A percentile compares a stretch with the other conserved stretches of the same genome.
These are phyloP conservation scores for Wallemia hederae DNA, from an alignment of 1,284 basidiomycete species.

Conservation along the genomic window DNA sequence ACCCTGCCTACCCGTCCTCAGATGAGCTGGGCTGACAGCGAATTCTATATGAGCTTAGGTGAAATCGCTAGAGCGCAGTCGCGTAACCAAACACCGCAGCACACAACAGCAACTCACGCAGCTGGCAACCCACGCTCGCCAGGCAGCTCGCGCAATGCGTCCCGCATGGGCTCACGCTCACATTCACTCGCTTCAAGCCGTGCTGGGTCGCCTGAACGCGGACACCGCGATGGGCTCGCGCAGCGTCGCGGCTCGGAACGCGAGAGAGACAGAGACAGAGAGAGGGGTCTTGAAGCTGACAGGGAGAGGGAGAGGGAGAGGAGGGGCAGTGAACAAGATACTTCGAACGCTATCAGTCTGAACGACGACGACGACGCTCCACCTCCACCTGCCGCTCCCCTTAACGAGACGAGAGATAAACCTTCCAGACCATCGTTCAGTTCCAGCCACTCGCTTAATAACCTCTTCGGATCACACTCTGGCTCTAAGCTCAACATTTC, in stretches of 20 bases:
- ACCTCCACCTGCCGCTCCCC: not conserved
- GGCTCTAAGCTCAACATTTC: not conserved
- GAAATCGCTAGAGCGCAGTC: slow-evolving; percentile 3
- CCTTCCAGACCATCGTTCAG: not conserved
- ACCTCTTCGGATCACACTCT: not conserved
- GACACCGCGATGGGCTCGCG: not conserved
- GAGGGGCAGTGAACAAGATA: not conserved
- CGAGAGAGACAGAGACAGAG: too few species aligned
- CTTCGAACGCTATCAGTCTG: not conserved
- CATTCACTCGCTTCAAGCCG: not conserved
- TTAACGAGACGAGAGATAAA: not conserved
- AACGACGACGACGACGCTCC: not conserved
- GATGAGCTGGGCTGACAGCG: slow-evolving; percentile 47
- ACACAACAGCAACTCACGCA: slow-evolving; percentile 8
- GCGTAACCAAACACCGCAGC: slow-evolving; percentile 5
- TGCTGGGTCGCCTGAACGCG: not conserved
- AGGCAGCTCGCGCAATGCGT: slow-evolving; percentile 16
- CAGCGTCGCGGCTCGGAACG: too few species aligned
- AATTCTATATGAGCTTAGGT: slow-evolving; percentile 38
- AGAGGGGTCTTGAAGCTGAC: too few species aligned
- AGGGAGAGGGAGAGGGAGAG: not conserved
- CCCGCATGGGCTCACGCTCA: not conserved
- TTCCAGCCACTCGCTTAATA: not conserved
- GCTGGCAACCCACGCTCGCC: slow-evolving; percentile 12
- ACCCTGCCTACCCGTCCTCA: slow-evolving; percentile 3